phyloP scores from a whole-genome alignment of 768 basidiomycete genomes.

The Tephrocybe rancida region DNA sequence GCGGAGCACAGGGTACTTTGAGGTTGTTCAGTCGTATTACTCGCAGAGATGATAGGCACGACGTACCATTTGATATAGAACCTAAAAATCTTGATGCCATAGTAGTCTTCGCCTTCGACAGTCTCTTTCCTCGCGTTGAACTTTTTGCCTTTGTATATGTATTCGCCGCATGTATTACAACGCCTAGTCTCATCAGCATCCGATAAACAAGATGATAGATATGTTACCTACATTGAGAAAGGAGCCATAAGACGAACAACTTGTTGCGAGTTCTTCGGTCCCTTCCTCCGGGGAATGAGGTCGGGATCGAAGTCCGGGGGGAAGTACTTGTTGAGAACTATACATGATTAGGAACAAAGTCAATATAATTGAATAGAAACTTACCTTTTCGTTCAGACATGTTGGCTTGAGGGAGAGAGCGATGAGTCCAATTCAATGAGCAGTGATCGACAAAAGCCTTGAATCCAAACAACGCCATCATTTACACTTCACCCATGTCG shows the following conservation, averaged over 20 bases:
- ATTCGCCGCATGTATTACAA: constrained; percentile 96
- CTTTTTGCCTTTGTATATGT: constrained; percentile 99
- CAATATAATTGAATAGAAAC: constrained; percentile 4
- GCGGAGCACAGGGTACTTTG: constrained; percentile 90
- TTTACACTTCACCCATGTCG: constrained; percentile 38
- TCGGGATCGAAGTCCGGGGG: constrained; percentile 98
- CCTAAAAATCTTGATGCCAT: constrained; percentile 95
- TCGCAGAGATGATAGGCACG: constrained; percentile 1
- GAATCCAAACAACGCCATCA: constrained; percentile 15
- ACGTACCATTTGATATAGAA: constrained; percentile 91
- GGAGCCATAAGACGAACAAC: constrained; percentile 99
- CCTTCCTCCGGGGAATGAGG: constrained; percentile 89
- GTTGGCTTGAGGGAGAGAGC: constrained; percentile 22
- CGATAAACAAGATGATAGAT: neutral
- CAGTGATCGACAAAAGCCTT: neutral
- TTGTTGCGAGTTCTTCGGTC: constrained; percentile 94
- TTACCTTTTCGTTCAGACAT: constrained; percentile 88
- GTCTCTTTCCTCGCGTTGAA: constrained; percentile 99
- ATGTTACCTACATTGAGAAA: constrained; percentile 82
- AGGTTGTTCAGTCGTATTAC: constrained; percentile 14
- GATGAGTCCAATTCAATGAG: neutral
- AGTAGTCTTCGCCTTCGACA: constrained; percentile 95
- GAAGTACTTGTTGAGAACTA: constrained; percentile 94
- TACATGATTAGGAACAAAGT: constrained; percentile 5
- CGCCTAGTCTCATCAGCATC: constrained; percentile 53